Evolutionary conservation across 345 rosid genomes (phyloP).

Genomic region (Salix koriyanagi): DNA sequence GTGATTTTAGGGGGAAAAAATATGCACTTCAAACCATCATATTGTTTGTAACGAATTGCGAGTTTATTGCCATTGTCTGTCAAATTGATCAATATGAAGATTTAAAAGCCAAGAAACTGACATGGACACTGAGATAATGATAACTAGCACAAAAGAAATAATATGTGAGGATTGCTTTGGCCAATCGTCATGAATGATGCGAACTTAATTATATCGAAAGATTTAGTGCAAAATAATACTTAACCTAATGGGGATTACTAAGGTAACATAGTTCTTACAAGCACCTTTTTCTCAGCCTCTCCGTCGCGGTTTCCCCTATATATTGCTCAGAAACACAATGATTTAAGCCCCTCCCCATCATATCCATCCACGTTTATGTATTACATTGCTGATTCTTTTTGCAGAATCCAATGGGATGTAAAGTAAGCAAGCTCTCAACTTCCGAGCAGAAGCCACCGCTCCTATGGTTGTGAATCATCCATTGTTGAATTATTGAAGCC

Average conservation of each 20-base stretch:
- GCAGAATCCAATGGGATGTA: conserved; percentile 23
- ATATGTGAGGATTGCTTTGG: background rate
- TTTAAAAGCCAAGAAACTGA: background rate
- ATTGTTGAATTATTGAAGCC: conserved; percentile 20
- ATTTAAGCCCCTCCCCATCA: background rate
- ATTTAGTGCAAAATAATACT: no score
- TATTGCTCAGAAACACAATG: background rate
- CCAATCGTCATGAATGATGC: background rate
- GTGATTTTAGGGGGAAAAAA: background rate
- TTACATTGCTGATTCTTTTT: background rate
- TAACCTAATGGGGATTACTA: background rate
- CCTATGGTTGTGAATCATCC: conserved; percentile 1
- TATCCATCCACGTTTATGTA: background rate
- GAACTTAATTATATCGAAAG: no score
- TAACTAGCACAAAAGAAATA: background rate
- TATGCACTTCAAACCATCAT: background rate
- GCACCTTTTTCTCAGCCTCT: background rate
- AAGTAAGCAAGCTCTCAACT: conserved; percentile 11
- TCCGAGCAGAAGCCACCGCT: background rate
- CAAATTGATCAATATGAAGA: background rate
- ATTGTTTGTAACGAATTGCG: background rate
- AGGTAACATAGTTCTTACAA: background rate
- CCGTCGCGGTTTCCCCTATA: background rate
- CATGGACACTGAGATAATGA: background rate
- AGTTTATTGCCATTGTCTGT: background rate